Percentiles rank a stretch among this genome's conserved stretches.
These are phyloP conservation scores for Claviceps humidiphila DNA, from an alignment of 2,329 filamentous ascomycete species.

Conservation along the genomic window DNA sequence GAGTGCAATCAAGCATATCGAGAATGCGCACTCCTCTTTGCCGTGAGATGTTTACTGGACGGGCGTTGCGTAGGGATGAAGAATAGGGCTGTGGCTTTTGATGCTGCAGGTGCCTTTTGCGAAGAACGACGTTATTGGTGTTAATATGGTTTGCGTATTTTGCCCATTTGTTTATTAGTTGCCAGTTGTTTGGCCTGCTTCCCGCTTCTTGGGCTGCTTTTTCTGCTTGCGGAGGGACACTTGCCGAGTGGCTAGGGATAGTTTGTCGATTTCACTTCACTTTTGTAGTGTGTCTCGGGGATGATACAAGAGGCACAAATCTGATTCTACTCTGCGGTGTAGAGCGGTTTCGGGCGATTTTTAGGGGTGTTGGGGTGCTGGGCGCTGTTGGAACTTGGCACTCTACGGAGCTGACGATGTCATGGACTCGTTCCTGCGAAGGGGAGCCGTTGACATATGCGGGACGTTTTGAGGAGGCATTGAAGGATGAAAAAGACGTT, in stretches of 20 bases:
- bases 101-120: too few relatives aligned
- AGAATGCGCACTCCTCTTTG: too few relatives aligned
- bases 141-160: too few relatives aligned
- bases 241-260: neutral
- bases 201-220: neutral
- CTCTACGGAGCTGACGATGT: neutral
- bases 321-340: neutral
- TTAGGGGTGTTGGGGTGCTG: too few relatives aligned
- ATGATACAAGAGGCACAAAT: neutral
- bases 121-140: neutral
- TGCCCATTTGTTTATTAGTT: too few relatives aligned
- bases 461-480: neutral
- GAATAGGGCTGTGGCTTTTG: too few relatives aligned
- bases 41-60: too few relatives aligned
- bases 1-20: neutral
- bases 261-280: neutral
- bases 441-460: neutral
- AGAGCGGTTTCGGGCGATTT: neutral
- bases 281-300: neutral
- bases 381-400: neutral
- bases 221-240: neutral
- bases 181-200: neutral
- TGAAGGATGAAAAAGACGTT: neutral
- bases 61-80: too few relatives aligned
- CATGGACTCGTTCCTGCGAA: too few relatives aligned